Evolutionary conservation across 2,329 filamentous ascomycete species (phyloP), one percentile per base, ranked within the genome.

Genomic region (Penicillium sp.): DNA sequence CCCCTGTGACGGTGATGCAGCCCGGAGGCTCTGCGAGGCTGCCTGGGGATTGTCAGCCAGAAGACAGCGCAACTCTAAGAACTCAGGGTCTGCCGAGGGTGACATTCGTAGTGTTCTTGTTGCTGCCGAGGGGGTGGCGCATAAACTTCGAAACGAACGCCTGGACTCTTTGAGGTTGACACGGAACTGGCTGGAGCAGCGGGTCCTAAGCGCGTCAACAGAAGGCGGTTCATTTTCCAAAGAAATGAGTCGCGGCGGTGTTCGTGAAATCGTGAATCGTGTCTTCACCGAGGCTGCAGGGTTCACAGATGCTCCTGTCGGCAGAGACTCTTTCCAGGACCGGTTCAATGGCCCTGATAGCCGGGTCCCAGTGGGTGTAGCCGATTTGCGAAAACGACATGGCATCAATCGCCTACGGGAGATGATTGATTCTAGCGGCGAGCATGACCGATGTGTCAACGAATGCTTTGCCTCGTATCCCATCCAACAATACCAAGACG

Each of bases 401-500:
- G 83, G 83, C n/a, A 84, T 85, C 68, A 77, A 79, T 25, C 78
- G 82, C 45, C 71, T 88, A 11, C 77, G 84, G 47, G 83, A 88
- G 65, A 85, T 88, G 78, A 76, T 88, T 19, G 83, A 88, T 65
- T 84, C 83, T 9, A 83, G 81, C 63, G 86, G 85, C 19, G 86
- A 88, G 33, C 80, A 81, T 44, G 86, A 88, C 68, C 81, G 84
- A 42, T 84, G 87, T 64, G 75, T 86, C 48, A 81, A 81, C 13
- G 83, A 98, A 61, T 88, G 96, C 66, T 96, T 97, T 69, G 82
- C 89, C 23, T 85, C 90, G 63, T 99, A 96, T 72, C 92, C 93
- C 0, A 87, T 86, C 43, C 90, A 92, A 66, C 88, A 92, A 21
- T 99, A 90, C 75, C 96, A 97, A 77, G 95, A 99, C 72, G 95